Base-by-base conservation (phyloP, 2,329 filamentous ascomycete species). In the Neoscytalidium dimidiatum region DNA sequence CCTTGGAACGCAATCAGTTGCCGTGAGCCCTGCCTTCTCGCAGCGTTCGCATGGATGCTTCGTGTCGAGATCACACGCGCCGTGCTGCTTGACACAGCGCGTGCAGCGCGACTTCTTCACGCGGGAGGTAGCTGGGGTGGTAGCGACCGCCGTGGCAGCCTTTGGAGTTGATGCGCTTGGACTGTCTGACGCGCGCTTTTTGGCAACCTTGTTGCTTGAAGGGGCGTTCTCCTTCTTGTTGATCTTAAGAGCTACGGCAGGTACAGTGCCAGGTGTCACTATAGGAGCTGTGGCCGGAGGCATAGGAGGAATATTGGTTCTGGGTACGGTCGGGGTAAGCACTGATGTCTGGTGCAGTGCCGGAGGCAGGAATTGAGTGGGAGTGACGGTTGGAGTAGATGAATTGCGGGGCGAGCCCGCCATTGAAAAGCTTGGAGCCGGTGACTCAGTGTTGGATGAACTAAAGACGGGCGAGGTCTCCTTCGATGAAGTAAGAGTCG, bases 21-120 rank as follows among this genome's bases (percentile, higher is more conserved):
- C 38, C 11, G 56, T 19, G 17, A 58, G 11, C 2, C 28, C 28
- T 3, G 56, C 38, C 38, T 28, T 41, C 17, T 23, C 26, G 8
- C 56, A 60, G 26, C 56, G 56, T 7, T 44, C 6, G 35, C 56
- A 60, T 6, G 56, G 56, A 8, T 43, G 56, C 6, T 33, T 43
- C 5, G 21, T 13, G 26, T 60, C 56, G 17, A 60, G 21, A 28
- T 60, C 28, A 11, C 56, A 60, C 13, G 56, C 56, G 28, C 26
- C 56, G 41, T 60, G 56, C 26, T 60, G 56, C n/a, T 46, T 46
- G 41, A 60, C 38, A 13, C 56, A 60, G 13, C 56, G 56, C 11
- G 17, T 19, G 41, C 56, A 60, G 28, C 56, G 56, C 17, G 29
- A 41, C 28, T 60, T 60, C 26, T 60, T 60, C 9, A 46, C 5